A percentile compares a stretch with the other conserved stretches of the same genome.
Evolutionary conservation across 2,329 filamentous ascomycete genomes (phyloP).

Genomic region (Metarhizium anisopliae): DNA sequence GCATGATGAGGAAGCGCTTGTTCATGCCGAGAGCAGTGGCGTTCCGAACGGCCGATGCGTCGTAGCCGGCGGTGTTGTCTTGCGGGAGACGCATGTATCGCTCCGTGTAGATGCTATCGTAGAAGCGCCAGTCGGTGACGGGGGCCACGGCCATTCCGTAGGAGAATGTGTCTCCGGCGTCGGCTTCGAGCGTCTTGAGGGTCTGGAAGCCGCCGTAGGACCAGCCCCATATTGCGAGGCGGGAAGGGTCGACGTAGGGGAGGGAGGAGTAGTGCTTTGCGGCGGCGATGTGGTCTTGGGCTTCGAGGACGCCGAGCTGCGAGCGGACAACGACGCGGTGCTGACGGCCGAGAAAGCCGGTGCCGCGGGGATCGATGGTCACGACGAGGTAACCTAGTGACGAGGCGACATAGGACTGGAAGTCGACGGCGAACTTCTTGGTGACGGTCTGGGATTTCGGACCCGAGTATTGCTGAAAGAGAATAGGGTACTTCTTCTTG

Average conservation of each 20-base stretch:
- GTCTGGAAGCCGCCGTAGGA: constrained; percentile 94
- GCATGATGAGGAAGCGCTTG: constrained; percentile 89
- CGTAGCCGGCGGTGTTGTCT: constrained; percentile 70
- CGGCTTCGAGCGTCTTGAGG: constrained; percentile 86
- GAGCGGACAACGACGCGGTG: constrained; percentile 75
- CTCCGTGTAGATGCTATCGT: constrained; percentile 90
- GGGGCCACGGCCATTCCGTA: constrained; percentile 98
- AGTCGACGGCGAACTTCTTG: constrained; percentile 76
- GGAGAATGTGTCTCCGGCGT: constrained; percentile 81
- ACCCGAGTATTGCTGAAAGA: constrained; percentile 92
- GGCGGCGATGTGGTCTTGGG: constrained; percentile 82
- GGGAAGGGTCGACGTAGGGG: constrained; percentile 70
- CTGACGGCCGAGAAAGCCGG: constrained; percentile 79
- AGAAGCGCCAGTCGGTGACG: constrained; percentile 97
- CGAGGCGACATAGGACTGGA: constrained; percentile 81
- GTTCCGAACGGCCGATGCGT: constrained; percentile 64
- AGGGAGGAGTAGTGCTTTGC: constrained; percentile 77
- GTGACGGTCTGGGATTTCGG: constrained; percentile 85
- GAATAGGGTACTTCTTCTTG: constrained; percentile 79
- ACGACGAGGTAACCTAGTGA: constrained; percentile 87
- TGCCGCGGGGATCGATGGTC: constrained; percentile 88
- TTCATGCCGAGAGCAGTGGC: constrained; percentile 63
- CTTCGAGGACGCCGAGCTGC: constrained; percentile 77
- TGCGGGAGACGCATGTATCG: constrained; percentile 95
- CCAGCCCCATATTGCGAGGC: constrained; percentile 97